phyloP scores from a whole-genome alignment of 106 monocot genomes.

The Platanthera guangdongensis region DNA sequence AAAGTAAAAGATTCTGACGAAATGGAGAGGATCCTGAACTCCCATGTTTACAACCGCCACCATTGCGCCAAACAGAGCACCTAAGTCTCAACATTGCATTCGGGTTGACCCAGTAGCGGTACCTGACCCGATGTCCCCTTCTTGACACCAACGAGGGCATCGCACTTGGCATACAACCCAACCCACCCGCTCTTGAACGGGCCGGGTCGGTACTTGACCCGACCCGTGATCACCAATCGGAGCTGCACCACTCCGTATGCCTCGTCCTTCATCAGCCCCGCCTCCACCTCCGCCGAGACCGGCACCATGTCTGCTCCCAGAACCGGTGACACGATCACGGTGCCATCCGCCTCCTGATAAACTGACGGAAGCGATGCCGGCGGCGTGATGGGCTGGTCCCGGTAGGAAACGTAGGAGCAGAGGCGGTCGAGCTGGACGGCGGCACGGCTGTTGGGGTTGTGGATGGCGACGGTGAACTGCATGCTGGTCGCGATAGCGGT shows the following conservation, averaged over 20 bases:
- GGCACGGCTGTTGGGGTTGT: constrained; percentile 51
- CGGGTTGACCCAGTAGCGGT: constrained; percentile 36
- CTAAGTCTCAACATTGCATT: constrained; percentile 43
- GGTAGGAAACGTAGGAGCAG: constrained; percentile 40
- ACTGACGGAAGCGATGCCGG: constrained; percentile 45
- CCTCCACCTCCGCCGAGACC: constrained; percentile 43
- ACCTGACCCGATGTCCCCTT: constrained; percentile 37
- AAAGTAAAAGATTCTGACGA: too few species aligned
- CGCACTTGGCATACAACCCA: constrained; percentile 49
- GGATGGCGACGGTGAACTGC: constrained; percentile 59
- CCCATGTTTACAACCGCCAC: too few species aligned
- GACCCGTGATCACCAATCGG: constrained; percentile 53
- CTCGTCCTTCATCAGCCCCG: constrained; percentile 44
- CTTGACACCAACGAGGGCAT: constrained; percentile 44
- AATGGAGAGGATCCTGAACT: too few species aligned
- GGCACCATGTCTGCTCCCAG: constrained; percentile 41
- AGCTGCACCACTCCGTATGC: constrained; percentile 52
- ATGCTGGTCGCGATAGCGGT: constrained; percentile 40
- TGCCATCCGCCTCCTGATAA: constrained; percentile 32
- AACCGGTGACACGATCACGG: constrained; percentile 52
- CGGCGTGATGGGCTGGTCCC: constrained; percentile 52
- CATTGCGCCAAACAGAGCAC: too few species aligned
- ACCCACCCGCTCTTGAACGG: constrained; percentile 59
- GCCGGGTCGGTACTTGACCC: constrained; percentile 48
- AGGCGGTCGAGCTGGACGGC: constrained; percentile 49